phyloP scores from a whole-genome alignment of 352 stramenopile genomes.

The Phytophthora cajani region DNA sequence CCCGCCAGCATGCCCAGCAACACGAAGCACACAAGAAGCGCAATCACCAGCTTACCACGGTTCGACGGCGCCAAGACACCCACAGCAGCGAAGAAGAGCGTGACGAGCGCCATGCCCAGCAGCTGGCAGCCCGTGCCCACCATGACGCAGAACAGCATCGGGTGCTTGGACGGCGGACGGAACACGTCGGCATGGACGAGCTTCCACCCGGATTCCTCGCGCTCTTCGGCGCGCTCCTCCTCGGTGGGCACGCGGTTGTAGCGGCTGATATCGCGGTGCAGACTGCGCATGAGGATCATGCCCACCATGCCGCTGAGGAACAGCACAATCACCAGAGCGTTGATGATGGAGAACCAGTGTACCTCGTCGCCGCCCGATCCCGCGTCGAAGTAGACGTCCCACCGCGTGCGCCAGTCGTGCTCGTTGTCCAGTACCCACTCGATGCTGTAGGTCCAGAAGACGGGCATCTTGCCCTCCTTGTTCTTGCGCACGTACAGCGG shows the following conservation, averaged over 20 bases:
- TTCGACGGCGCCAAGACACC: constrained; percentile 97
- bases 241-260: constrained; percentile 98
- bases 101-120: constrained; percentile 95
- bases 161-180: constrained; percentile 94
- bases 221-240: constrained; percentile 98
- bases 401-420: constrained; percentile 97
- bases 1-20: constrained; percentile 96
- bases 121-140: constrained; percentile 98
- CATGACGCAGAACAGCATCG: constrained; percentile 97
- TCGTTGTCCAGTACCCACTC: constrained; percentile 96
- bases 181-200: constrained; percentile 99
- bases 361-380: constrained; percentile 94
- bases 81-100: constrained; percentile 97
- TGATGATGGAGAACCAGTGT: constrained; percentile 99
- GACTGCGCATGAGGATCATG: constrained; percentile 98
- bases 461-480: constrained; percentile 83
- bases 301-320: constrained; percentile 99
- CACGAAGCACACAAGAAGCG: constrained; percentile 97
- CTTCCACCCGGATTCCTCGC: constrained; percentile 99
- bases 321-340: constrained; percentile 99
- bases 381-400: constrained; percentile 98
- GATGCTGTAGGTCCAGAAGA: constrained; percentile 98
- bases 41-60: constrained; percentile 98
- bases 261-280: constrained; percentile 97
- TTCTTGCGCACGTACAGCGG: constrained; percentile 86